These are phyloP conservation scores for Hypoxylon sp. DNA, from an alignment of 2,329 filamentous ascomycete genomes.

Conservation along the genomic window DNA sequence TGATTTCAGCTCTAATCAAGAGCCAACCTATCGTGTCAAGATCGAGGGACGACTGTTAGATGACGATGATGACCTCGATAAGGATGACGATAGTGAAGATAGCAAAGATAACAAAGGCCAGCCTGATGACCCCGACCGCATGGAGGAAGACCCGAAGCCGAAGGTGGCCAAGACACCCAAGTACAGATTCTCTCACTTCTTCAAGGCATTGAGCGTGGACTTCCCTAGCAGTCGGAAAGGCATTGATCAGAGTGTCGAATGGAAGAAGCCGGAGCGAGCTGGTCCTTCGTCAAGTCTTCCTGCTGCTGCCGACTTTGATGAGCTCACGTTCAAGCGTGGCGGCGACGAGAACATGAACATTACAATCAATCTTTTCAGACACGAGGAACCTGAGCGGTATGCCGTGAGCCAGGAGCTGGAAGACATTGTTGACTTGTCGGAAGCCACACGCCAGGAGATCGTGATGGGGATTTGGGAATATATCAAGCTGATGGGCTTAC, in stretches of 20 bases:
- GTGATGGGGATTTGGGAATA: conserved; percentile 97
- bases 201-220: conserved; percentile 83
- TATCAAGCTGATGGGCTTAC: conserved; percentile 84
- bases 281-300: conserved; percentile 69
- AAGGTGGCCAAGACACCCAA: conserved; percentile 62
- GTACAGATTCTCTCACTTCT: conserved; percentile 81
- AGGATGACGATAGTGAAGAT: conserved; percentile 65
- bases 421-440: conserved; percentile 86
- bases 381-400: conserved; percentile 89
- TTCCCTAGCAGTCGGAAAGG: conserved; percentile 75
- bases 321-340: conserved; percentile 90
- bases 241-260: conserved; percentile 77
- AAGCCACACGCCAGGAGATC: conserved; percentile 89
- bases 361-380: conserved; percentile 85
- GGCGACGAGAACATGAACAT: conserved; percentile 95
- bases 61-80: conserved; percentile 67
- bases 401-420: conserved; percentile 83
- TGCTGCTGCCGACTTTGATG: conserved; percentile 85
- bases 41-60: conserved; percentile 90
- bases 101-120: conserved; percentile 63
- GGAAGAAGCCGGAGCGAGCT: conserved; percentile 82
- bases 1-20: conserved; percentile 82
- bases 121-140: conserved; percentile 65
- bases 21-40: conserved; percentile 89
- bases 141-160: conserved; percentile 70